Evolutionary conservation across 2,329 filamentous ascomycete genomes (phyloP).

Genomic region (Penicillium hesseltinei): DNA sequence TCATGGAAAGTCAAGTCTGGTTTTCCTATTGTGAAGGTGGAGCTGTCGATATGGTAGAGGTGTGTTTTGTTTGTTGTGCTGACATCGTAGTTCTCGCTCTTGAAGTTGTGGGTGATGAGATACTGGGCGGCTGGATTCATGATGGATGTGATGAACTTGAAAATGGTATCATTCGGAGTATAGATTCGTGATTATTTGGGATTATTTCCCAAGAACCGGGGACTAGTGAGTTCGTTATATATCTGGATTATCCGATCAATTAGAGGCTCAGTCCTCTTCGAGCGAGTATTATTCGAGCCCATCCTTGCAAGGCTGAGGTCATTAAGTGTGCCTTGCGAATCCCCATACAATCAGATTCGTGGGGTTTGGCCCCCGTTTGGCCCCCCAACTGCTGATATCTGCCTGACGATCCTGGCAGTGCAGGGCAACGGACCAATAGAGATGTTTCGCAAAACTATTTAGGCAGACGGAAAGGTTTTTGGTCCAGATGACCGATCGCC

Average conservation of each 20-base stretch:
- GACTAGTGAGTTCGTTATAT: neutral
- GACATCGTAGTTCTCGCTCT: conserved; percentile 26
- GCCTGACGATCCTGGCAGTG: neutral
- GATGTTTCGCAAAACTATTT: too few relatives aligned
- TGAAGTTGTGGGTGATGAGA: conserved; percentile 25
- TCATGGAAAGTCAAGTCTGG: conserved; percentile 37
- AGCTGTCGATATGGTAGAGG: conserved; percentile 30
- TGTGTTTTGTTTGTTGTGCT: conserved; percentile 17
- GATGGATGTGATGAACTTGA: neutral
- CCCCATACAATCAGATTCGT: neutral
- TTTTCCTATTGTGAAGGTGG: conserved; percentile 29
- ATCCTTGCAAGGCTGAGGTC: neutral
- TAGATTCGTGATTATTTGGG: neutral
- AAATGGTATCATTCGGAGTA: neutral
- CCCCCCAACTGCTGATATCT: neutral
- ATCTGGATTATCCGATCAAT: neutral
- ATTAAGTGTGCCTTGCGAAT: neutral
- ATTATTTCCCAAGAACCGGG: neutral
- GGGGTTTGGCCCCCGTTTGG: neutral
- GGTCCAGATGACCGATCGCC: neutral
- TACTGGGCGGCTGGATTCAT: conserved; percentile 17
- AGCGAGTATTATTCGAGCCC: neutral
- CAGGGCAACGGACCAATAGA: neutral
- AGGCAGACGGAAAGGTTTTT: too few relatives aligned
- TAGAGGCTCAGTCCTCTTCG: neutral